Conservation (phyloP, 208 protist species). For the Wallacemonas sp. region DNA sequence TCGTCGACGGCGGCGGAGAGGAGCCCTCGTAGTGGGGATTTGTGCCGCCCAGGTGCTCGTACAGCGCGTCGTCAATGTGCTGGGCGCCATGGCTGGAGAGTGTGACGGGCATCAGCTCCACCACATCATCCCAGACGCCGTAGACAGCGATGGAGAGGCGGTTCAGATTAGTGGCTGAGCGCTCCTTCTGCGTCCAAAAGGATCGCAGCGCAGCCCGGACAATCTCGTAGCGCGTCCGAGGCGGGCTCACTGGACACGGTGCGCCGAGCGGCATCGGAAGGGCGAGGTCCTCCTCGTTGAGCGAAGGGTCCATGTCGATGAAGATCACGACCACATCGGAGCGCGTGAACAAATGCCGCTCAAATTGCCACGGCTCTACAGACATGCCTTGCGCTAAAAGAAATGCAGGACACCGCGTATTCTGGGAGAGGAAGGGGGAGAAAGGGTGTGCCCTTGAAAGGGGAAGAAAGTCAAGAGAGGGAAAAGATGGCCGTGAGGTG, state of each 20-base stretch:
- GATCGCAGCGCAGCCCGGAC: conserved; percentile 35
- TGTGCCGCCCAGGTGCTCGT: conserved; percentile 8
- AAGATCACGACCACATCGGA: conserved; percentile 52
- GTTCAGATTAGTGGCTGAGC: conserved; percentile 22
- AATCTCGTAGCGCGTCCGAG: conserved; percentile 39
- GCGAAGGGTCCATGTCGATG: conserved; percentile 44
- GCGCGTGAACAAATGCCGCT: conserved; percentile 31
- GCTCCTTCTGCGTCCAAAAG: conserved; percentile 45
- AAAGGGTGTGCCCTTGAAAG: too few species aligned
- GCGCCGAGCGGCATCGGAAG: conserved; percentile 23
- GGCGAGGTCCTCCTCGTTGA: conserved; percentile 38
- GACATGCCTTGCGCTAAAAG: background rate
- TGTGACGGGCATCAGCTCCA: conserved; percentile 32
- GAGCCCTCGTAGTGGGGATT: background rate
- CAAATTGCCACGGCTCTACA: background rate
- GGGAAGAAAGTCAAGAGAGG: too few species aligned
- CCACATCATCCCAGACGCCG: conserved; percentile 26
- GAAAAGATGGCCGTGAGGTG: too few species aligned
- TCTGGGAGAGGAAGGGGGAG: too few species aligned
- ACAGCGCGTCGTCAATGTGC: conserved; percentile 17
- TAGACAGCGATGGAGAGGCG: conserved; percentile 43
- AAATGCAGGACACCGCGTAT: background rate
- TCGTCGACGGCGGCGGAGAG: background rate
- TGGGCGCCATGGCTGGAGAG: background rate
- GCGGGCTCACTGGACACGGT: background rate